These are phyloP conservation scores for Fraxinus albicans DNA, from an alignment of 305 asterid species.

Conservation along the genomic window DNA sequence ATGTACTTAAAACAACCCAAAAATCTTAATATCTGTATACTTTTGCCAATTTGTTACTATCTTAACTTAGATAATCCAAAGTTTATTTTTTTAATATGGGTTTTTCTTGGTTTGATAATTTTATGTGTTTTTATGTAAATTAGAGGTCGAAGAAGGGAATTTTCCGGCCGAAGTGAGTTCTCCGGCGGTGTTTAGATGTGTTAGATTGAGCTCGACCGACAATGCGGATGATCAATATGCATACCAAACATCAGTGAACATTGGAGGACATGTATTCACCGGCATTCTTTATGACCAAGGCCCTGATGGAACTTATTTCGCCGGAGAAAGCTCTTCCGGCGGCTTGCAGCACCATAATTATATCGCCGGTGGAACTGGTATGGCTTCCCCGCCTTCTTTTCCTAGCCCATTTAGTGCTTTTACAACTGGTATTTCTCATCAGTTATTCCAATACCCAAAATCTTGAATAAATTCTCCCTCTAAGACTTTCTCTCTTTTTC, in stretches of 20 bases:
- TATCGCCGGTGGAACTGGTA: constrained; percentile 27
- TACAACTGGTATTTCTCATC: constrained; percentile 32
- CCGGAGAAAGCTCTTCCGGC: constrained; percentile 49
- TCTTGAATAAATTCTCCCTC: constrained; percentile 27
- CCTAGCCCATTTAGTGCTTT: constrained; percentile 56
- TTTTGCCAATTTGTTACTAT: not conserved
- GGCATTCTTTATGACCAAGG: constrained; percentile 83
- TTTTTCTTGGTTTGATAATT: not conserved
- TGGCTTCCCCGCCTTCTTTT: constrained; percentile 47
- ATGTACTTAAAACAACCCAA: not conserved
- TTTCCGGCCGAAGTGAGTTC: constrained; percentile 57
- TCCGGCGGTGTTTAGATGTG: constrained; percentile 72
- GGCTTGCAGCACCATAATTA: constrained; percentile 44
- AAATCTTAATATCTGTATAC: not conserved
- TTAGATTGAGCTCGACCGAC: constrained; percentile 68
- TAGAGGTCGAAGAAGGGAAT: constrained; percentile 49
- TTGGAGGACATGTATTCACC: constrained; percentile 68
- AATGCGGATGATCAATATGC: constrained; percentile 70
- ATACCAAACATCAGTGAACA: constrained; percentile 68
- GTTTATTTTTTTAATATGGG: no score
- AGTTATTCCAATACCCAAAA: constrained; percentile 51
- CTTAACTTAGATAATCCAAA: not conserved
- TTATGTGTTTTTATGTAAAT: not conserved
- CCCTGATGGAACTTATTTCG: constrained; percentile 33
- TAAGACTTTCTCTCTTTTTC: not conserved